Percentiles rank a stretch among this genome's conserved stretches.
Conservation (phyloP, 1,284 basidiomycete genomes). For the Leccinum angustisporum region DNA sequence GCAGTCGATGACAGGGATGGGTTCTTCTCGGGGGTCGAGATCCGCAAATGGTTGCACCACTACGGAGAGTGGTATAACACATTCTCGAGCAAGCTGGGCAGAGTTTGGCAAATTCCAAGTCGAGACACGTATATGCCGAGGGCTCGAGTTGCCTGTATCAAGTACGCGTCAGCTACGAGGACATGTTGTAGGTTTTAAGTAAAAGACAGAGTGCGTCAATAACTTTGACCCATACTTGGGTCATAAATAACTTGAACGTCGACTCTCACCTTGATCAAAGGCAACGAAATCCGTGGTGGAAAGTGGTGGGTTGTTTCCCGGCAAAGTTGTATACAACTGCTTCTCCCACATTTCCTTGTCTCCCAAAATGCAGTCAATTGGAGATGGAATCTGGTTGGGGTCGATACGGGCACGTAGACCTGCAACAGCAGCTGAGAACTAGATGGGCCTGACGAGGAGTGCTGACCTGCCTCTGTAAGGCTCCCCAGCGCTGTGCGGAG, state of each 20-base stretch:
- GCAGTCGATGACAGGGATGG: slow-evolving; percentile 75
- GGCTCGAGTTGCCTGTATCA: slow-evolving; percentile 67
- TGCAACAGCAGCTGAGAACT: slow-evolving; percentile 28
- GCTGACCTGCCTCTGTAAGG: slow-evolving; percentile 53
- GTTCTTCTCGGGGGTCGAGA: slow-evolving; percentile 77
- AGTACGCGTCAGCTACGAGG: slow-evolving; percentile 12
- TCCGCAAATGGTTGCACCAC: slow-evolving; percentile 92
- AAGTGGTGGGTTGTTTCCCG: slow-evolving; percentile 76
- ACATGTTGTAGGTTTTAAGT: neutral
- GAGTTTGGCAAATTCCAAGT: slow-evolving; percentile 86
- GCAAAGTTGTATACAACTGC: slow-evolving; percentile 75
- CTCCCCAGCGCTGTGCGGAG: slow-evolving; percentile 77
- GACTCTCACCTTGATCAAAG: slow-evolving; percentile 82
- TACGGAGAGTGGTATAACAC: slow-evolving; percentile 83
- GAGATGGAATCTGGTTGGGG: slow-evolving; percentile 89
- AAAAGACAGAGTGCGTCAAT: neutral
- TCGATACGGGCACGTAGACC: slow-evolving; percentile 86
- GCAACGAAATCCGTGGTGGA: slow-evolving; percentile 87
- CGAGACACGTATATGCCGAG: slow-evolving; percentile 86
- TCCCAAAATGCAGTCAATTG: slow-evolving; percentile 79
- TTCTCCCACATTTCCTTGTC: slow-evolving; percentile 86
- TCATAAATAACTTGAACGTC: neutral
- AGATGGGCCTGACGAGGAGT: neutral
- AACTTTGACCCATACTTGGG: neutral
- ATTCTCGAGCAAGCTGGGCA: slow-evolving; percentile 78